phyloP scores from a whole-genome alignment of 192 early-diverging fungal species.

The Backusella macrospora region DNA sequence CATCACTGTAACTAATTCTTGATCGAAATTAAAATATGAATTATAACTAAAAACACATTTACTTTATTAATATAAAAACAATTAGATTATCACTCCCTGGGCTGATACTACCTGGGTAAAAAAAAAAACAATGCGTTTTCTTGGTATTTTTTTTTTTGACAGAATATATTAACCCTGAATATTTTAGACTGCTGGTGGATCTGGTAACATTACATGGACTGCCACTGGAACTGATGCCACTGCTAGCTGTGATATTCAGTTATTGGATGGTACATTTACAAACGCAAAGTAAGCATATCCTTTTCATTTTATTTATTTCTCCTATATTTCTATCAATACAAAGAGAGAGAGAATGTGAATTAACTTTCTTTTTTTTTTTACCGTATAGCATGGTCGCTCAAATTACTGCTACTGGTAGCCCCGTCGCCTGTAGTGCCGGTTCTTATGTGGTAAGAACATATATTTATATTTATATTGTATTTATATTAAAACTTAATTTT shows the following conservation, averaged over 20 bases:
- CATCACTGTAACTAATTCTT: conserved; percentile 24
- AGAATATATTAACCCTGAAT: neutral
- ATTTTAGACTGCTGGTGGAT: conserved; percentile 31
- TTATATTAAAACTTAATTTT: neutral
- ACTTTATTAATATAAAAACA: neutral
- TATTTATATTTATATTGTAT: neutral
- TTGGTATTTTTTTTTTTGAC: conserved; percentile 17
- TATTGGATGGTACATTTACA: conserved; percentile 31
- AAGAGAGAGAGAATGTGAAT: neutral
- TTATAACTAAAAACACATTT: neutral
- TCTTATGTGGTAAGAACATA: conserved; percentile 25
- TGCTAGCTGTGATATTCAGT: conserved; percentile 34
- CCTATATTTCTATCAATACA: neutral
- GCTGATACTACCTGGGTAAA: conserved; percentile 38
- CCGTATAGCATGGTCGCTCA: conserved; percentile 33
- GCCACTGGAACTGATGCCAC: conserved; percentile 18
- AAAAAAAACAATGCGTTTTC: neutral
- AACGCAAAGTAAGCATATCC: conserved; percentile 31
- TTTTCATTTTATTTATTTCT: too few species aligned
- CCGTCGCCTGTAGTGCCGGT: conserved; percentile 25
- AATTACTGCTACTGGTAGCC: conserved; percentile 23
- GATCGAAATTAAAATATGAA: neutral
- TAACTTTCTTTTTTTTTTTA: neutral
- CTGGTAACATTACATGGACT: conserved; percentile 38
- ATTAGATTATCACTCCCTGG: conserved; percentile 39